phyloP scores from a whole-genome alignment of 345 rosid species.

The Brassica carinata region DNA sequence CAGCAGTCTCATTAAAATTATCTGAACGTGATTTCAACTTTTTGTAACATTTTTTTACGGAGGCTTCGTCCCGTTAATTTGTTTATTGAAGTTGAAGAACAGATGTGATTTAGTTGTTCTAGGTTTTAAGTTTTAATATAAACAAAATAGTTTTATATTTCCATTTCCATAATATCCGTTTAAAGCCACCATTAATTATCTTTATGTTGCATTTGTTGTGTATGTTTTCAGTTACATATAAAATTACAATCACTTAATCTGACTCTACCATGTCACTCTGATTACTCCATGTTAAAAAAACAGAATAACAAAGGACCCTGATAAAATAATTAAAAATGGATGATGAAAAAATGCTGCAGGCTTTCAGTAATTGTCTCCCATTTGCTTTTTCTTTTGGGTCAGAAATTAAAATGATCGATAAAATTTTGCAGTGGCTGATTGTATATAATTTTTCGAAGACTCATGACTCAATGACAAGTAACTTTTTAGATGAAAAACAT shows the following conservation, averaged over 20 bases:
- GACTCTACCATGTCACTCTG: neutral
- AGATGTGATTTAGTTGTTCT: neutral
- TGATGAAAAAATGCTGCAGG: constrained; percentile 35
- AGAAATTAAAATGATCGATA: neutral
- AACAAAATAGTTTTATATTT: neutral
- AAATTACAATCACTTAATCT: neutral
- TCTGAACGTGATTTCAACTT: neutral
- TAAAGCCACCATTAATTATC: neutral
- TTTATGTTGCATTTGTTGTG: neutral
- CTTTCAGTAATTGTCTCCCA: constrained; percentile 33
- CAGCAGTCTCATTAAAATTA: neutral
- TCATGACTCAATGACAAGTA: neutral
- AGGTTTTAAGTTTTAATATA: neutral
- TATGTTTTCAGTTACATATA: neutral
- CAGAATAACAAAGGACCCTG: neutral
- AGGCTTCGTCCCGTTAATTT: neutral
- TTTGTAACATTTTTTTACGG: neutral
- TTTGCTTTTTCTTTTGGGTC: neutral
- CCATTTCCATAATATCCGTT: neutral
- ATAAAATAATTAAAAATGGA: constrained; percentile 4
- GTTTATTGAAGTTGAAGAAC: neutral
- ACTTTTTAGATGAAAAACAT: neutral
- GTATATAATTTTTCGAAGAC: neutral
- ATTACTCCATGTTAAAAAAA: neutral
- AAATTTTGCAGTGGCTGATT: neutral